Evolutionary conservation across 805 yeast species (phyloP), one percentile per base, ranked within the genome.

Genomic region (Scheffersomyces ergatensis): DNA sequence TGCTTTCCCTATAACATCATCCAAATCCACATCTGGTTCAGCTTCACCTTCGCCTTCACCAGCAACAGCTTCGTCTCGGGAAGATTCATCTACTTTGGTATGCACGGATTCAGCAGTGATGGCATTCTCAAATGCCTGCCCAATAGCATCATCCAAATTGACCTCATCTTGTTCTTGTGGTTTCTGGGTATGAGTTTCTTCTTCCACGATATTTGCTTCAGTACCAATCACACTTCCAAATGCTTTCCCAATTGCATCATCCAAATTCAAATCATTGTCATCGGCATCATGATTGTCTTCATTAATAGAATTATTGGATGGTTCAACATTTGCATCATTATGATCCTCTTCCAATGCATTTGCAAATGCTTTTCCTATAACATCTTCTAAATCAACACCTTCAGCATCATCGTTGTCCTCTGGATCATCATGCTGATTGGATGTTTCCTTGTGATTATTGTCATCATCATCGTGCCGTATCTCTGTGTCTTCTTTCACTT

Each of bases 351-450:
- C 11, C 5, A 20, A 17, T 12, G 35, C 35, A 33, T 21, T 33
- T 25, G 43, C 49, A 37, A 58, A 58, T 1, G 62, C 63, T 37
- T 55, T 57, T 15, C 45, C 42, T 5, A 58, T 57, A 16, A 57
- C 62, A 34, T 39, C 55, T 30, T 57, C 61, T 39, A 58, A 38
- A 36, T 29, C 14, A 7, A 14, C 12, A 26, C 13, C 29, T 11
- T 6, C 29, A 7, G 29, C 12, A 26, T 26, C 29, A 7, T 6
- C 29, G 14, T 12, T 8, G 13, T 26, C 14, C 8, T 26, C n/a
- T n/a, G 24, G 9, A 7, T 21, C 24, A 21, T 21, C 6, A 21
- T 21, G 24, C 9, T 21, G 24, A 21, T 6, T 21, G 24, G 6
- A 9, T 7, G 6, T 6, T 9, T 21, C 24, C n/a, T n/a, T n/a